Evolutionary conservation across 805 yeast genomes (phyloP).

Genomic region (Lipomyces kockii): DNA sequence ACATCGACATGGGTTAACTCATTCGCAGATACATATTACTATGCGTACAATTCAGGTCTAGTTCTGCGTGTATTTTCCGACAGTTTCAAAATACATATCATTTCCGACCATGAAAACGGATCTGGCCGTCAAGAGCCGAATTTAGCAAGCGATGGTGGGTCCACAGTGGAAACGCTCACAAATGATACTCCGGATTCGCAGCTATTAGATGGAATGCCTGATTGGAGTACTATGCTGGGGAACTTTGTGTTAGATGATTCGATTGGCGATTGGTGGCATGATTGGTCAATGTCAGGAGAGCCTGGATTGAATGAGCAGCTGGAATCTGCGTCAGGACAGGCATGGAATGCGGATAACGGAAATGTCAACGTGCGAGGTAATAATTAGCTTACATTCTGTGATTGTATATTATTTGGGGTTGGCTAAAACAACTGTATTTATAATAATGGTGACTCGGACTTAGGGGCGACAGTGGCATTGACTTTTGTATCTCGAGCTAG

Average conservation of each 20-base stretch:
- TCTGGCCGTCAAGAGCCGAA: background rate
- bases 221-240: slow-evolving; percentile 7
- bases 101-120: background rate
- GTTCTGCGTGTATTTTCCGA: background rate
- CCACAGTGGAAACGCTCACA: background rate
- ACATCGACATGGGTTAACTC: slow-evolving; percentile 14
- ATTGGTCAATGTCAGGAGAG: slow-evolving; percentile 22
- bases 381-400: background rate
- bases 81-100: background rate
- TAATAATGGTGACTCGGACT: background rate
- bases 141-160: background rate
- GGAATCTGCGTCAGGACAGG: background rate
- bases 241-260: slow-evolving; percentile 11
- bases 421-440: background rate
- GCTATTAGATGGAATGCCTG: background rate
- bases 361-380: background rate
- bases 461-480: too few relatives aligned
- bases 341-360: background rate
- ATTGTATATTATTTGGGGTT: background rate
- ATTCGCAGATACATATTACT: background rate
- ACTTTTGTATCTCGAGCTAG: background rate
- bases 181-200: slow-evolving; percentile 6
- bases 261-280: slow-evolving; percentile 37
- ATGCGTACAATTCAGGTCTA: slow-evolving; percentile 10
- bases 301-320: background rate